Evolutionary conservation across 116 monocot genomes (phyloP).

Genomic region (Posidonia oceanica): DNA sequence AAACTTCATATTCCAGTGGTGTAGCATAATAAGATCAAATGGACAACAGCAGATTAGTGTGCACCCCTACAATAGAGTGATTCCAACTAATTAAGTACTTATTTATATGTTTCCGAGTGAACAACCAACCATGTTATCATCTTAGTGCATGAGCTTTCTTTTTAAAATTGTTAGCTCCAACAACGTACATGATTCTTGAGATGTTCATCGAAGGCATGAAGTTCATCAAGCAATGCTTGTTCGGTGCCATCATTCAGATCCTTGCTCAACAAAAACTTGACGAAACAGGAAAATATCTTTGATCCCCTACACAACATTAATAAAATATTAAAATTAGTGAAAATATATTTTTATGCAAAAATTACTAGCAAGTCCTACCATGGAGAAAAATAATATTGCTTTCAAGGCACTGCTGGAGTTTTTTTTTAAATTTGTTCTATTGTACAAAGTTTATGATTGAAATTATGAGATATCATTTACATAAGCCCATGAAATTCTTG

Average conservation of each 20-base stretch:
- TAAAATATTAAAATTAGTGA: too few relatives aligned
- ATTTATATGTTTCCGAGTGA: background rate
- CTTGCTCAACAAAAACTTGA: slow-evolving; percentile 75
- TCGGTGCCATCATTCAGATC: slow-evolving; percentile 69
- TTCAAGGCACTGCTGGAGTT: too few relatives aligned
- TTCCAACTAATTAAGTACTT: background rate
- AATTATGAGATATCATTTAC: too few relatives aligned
- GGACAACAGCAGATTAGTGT: background rate
- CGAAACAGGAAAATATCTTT: slow-evolving; percentile 61
- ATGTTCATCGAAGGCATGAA: slow-evolving; percentile 56
- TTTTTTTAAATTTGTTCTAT: too few relatives aligned
- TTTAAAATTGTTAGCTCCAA: too few relatives aligned
- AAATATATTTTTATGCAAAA: too few relatives aligned
- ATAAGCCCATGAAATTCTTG: too few relatives aligned
- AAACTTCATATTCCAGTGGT: background rate
- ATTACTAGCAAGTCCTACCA: too few relatives aligned
- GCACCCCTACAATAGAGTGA: background rate
- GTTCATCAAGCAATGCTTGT: slow-evolving; percentile 51
- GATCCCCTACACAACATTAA: slow-evolving; percentile 42
- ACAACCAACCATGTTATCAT: background rate
- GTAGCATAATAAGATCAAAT: background rate
- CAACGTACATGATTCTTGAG: slow-evolving; percentile 53
- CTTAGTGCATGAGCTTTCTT: background rate
- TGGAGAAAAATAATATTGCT: too few relatives aligned
- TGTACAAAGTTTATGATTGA: too few relatives aligned